phyloP scores from a whole-genome alignment of 1,284 basidiomycete species.

The Trichosporon sp. region DNA sequence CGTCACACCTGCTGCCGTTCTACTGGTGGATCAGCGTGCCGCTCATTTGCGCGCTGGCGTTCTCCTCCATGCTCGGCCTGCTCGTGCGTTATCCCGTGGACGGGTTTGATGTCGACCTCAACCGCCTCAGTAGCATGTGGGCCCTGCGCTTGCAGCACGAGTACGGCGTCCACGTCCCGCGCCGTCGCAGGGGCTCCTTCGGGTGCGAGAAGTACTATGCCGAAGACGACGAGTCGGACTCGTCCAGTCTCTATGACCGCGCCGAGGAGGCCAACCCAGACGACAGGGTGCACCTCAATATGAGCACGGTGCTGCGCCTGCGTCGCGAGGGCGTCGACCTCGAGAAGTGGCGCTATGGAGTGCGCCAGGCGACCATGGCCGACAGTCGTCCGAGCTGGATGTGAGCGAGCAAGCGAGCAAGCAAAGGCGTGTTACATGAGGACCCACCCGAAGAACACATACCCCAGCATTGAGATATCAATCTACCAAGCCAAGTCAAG shows the following conservation, averaged over 20 bases:
- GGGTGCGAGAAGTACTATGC: neutral
- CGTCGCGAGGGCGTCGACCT: slow-evolving; percentile 2
- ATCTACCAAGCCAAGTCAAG: neutral
- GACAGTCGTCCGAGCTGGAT: slow-evolving; percentile 17
- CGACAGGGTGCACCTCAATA: slow-evolving; percentile 5
- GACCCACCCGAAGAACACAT: too few species aligned
- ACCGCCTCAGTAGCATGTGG: neutral
- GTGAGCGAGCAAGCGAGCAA: neutral
- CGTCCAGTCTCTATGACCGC: neutral
- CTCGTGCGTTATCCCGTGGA: slow-evolving; percentile 21
- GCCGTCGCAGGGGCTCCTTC: neutral
- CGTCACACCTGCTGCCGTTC: neutral
- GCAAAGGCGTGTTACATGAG: too few species aligned
- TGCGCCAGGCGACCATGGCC: neutral
- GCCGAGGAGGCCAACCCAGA: neutral
- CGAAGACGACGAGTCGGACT: neutral
- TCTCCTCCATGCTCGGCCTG: slow-evolving; percentile 12
- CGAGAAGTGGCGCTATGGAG: neutral
- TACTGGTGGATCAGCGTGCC: slow-evolving; percentile 16
- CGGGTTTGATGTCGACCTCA: slow-evolving; percentile 18
- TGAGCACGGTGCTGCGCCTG: neutral
- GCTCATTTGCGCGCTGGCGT: slow-evolving; percentile 1
- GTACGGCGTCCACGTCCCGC: neutral
- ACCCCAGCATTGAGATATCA: too few species aligned
- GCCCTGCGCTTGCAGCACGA: neutral